A percentile compares a stretch with the other conserved stretches of the same genome.
phyloP scores from a whole-genome alignment of 2,329 filamentous ascomycete genomes.

The Tolypocladium endophyticum region DNA sequence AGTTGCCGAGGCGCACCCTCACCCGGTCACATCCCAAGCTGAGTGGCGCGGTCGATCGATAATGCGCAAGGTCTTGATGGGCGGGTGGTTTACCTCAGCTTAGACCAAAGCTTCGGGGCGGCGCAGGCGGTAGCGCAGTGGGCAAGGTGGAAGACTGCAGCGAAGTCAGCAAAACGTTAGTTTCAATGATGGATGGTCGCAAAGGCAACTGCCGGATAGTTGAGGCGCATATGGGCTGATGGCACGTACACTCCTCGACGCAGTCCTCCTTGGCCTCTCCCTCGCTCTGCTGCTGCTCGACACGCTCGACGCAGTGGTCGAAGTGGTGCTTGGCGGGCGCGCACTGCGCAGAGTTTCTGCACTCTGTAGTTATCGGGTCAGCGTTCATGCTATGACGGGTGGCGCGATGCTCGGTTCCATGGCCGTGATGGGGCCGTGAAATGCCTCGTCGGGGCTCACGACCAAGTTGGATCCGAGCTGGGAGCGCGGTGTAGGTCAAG shows the following conservation, averaged over 20 bases:
- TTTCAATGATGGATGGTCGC: background rate
- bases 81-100: slow-evolving; percentile 64
- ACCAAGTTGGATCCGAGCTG: background rate
- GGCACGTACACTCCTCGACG: slow-evolving; percentile 90
- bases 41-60: background rate
- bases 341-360: slow-evolving; percentile 78
- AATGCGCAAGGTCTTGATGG: background rate
- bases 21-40: background rate
- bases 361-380: slow-evolving; percentile 50
- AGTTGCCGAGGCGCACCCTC: background rate
- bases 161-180: background rate
- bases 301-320: slow-evolving; percentile 94
- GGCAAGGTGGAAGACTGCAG: slow-evolving; percentile 92
- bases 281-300: slow-evolving; percentile 53
- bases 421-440: slow-evolving; percentile 8
- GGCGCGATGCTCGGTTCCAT: background rate
- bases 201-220: background rate
- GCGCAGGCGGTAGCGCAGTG: slow-evolving; percentile 92
- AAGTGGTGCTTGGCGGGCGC: slow-evolving; percentile 91
- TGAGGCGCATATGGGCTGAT: background rate
- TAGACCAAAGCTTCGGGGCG: slow-evolving; percentile 87
- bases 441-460: slow-evolving; percentile 2
- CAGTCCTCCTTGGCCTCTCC: slow-evolving; percentile 82
- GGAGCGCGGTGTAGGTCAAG: background rate
- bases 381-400: slow-evolving; percentile 4